Conservation (phyloP, 805 yeast species). For the Candida easanensis region DNA sequence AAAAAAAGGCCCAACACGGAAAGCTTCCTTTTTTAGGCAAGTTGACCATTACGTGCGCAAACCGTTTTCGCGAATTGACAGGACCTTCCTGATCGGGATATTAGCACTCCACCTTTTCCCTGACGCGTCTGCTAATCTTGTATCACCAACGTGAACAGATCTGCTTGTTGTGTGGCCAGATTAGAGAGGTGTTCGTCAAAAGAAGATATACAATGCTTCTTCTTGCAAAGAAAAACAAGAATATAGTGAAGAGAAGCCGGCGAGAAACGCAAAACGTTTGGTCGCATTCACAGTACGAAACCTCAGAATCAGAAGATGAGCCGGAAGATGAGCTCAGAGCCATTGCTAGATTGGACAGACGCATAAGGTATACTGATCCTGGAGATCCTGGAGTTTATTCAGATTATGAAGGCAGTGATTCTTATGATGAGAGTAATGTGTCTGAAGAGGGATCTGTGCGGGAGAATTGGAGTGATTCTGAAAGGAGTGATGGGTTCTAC, state of each 20-base stretch:
- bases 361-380: not conserved
- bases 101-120: not conserved
- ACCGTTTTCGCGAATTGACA: no score
- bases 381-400: not conserved
- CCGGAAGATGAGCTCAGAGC: no score
- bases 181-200: not conserved
- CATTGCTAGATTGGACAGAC: no score
- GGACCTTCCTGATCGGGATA: not conserved
- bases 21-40: no score
- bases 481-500: not conserved
- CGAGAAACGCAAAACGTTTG: no score
- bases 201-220: not conserved
- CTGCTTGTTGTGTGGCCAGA: not conserved
- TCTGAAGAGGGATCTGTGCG: conserved; percentile 1
- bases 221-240: not conserved
- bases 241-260: not conserved
- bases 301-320: no score
- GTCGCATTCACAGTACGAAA: not conserved
- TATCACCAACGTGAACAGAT: not conserved
- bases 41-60: no score
- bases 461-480: not conserved
- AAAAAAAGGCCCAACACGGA: no score
- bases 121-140: not conserved
- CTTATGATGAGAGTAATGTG: not conserved
- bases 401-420: not conserved